These are phyloP conservation scores for Stipa capillata DNA, from an alignment of 176 grass and related monocot species.

Conservation along the genomic window DNA sequence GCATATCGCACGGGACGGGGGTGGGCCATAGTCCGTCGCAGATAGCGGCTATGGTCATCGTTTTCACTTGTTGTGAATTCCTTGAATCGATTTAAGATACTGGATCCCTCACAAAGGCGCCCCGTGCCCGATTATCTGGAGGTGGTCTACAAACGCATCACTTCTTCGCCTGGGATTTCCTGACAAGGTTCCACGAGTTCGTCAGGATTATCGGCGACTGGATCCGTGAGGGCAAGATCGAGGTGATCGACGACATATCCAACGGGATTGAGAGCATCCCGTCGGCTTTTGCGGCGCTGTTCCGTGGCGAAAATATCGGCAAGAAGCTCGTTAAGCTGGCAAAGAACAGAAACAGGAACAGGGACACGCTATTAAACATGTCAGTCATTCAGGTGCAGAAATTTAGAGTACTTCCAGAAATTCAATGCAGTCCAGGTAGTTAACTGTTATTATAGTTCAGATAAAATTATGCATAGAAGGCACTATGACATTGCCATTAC, in stretches of 20 bases:
- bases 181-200: slow-evolving; percentile 22
- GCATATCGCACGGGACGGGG: too few species aligned
- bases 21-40: too few species aligned
- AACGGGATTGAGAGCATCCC: slow-evolving; percentile 34
- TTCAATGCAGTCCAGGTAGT: too few species aligned
- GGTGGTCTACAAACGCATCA: slow-evolving; percentile 59
- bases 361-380: neutral
- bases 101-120: too few species aligned
- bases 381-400: neutral
- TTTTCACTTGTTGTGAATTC: too few species aligned
- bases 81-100: too few species aligned
- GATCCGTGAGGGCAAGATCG: slow-evolving; percentile 24
- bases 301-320: slow-evolving; percentile 30
- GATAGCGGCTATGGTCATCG: too few species aligned
- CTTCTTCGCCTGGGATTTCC: slow-evolving; percentile 43
- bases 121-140: slow-evolving; percentile 26
- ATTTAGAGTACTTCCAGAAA: neutral
- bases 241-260: slow-evolving; percentile 36
- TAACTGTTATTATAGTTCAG: too few species aligned
- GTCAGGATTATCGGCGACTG: slow-evolving; percentile 1
- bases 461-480: neutral
- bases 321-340: slow-evolving; percentile 50
- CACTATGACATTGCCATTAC: neutral
- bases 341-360: neutral
- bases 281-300: slow-evolving; percentile 32